Percentiles rank a stretch among this genome's conserved stretches.
These are phyloP conservation scores for Coelastrella sp. DNA, from an alignment of 139 green algal genomes.

Conservation along the genomic window DNA sequence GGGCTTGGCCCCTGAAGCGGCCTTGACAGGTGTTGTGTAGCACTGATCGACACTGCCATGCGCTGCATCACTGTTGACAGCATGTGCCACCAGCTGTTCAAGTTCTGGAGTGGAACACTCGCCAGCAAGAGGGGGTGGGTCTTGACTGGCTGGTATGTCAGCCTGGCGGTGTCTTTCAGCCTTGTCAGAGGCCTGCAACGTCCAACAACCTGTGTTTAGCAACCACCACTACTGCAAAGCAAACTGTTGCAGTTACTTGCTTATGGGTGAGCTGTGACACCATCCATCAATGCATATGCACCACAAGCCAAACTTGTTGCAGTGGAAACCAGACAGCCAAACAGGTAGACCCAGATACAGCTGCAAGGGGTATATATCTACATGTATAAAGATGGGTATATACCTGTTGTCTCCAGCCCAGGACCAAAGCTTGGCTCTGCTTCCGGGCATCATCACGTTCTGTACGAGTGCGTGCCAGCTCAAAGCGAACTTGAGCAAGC, in stretches of 20 bases:
- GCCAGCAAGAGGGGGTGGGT: not conserved
- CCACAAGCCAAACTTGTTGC: too few species aligned
- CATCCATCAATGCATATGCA: too few species aligned
- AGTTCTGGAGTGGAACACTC: conserved; percentile 10
- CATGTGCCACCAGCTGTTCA: not conserved
- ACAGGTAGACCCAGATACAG: not conserved
- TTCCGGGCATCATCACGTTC: not conserved
- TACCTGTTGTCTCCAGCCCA: not conserved
- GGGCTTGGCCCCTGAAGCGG: not conserved
- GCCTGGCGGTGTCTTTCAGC: not conserved
- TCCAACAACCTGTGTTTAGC: not conserved
- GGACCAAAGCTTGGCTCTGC: not conserved
- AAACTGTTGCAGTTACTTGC: not conserved
- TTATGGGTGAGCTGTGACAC: too few species aligned
- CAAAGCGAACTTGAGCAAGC: not conserved
- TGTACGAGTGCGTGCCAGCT: not conserved
- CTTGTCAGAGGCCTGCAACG: not conserved
- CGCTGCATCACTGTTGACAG: not conserved
- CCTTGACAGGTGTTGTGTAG: not conserved
- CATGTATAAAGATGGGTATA: not conserved
- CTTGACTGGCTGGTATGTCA: not conserved
- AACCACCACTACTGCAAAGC: not conserved
- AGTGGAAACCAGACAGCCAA: not conserved
- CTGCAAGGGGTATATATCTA: not conserved
- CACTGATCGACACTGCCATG: conserved; percentile 10